Conservation (phyloP, 2,329 filamentous ascomycete species). For the Talaromyces sp. region DNA sequence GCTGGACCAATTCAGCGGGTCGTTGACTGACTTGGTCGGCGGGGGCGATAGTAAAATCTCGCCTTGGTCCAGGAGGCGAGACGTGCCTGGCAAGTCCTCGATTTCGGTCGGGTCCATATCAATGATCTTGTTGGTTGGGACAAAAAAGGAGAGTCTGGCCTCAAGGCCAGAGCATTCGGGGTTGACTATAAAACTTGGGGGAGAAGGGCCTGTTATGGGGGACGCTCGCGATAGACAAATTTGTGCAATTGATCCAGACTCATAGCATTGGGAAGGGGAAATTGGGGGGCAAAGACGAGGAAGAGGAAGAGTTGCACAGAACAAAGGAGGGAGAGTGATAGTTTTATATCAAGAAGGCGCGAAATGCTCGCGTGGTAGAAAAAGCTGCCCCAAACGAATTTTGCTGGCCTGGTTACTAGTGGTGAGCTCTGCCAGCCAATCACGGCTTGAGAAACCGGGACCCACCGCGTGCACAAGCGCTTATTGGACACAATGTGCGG, state of each 20-base stretch:
- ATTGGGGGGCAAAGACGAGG: background rate
- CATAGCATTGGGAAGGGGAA: background rate
- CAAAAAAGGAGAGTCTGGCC: constrained; percentile 5
- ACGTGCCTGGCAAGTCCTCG: constrained; percentile 22
- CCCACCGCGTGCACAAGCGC: background rate
- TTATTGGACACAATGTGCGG: background rate
- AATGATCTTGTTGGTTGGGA: constrained; percentile 8
- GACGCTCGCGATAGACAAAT: constrained; percentile 9
- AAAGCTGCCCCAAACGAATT: background rate
- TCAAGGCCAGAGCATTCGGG: constrained; percentile 8
- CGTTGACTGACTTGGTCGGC: constrained; percentile 50
- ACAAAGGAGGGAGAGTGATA: background rate
- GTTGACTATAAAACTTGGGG: background rate
- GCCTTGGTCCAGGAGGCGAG: constrained; percentile 22
- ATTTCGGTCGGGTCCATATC: constrained; percentile 4
- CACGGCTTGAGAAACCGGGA: background rate
- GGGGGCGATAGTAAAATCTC: constrained; percentile 51
- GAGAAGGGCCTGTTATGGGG: constrained; percentile 2
- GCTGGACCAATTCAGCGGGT: constrained; percentile 49
- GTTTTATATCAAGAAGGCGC: background rate
- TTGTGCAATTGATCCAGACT: constrained; percentile 4
- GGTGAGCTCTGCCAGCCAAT: background rate
- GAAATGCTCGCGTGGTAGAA: background rate
- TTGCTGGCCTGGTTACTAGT: background rate
- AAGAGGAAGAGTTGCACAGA: background rate